Percentiles rank a stretch among this genome's conserved stretches.
phyloP scores from a whole-genome alignment of 1,139 yeast species.

The Candida neerlandica region DNA sequence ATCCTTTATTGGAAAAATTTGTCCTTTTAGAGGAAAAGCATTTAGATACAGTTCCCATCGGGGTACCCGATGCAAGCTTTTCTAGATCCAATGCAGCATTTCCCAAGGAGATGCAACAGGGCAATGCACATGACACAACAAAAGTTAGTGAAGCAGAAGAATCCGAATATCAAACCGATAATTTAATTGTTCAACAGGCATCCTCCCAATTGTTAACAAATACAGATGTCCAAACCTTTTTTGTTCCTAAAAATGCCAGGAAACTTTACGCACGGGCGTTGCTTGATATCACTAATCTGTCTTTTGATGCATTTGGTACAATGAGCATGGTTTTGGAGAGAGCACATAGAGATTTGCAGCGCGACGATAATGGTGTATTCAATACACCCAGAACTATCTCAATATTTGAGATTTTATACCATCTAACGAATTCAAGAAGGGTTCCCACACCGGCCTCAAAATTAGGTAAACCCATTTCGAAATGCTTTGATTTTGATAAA shows the following conservation, averaged over 20 bases:
- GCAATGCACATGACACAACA: conserved; percentile 3
- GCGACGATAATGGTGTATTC: conserved; percentile 41
- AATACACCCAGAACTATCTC: conserved; percentile 52
- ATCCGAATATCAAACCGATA: conserved; percentile 22
- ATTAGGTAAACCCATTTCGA: neutral
- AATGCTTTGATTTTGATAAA: conserved; percentile 13
- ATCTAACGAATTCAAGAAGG: conserved; percentile 10
- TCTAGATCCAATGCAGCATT: conserved; percentile 27
- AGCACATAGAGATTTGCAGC: conserved; percentile 57
- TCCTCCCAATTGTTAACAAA: conserved; percentile 40
- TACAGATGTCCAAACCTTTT: conserved; percentile 39
- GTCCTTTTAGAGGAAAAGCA: conserved; percentile 37
- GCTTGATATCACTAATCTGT: conserved; percentile 30
- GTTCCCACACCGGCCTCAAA: neutral
- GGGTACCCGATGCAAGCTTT: conserved; percentile 37
- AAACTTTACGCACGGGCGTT: conserved; percentile 31
- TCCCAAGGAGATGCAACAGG: conserved; percentile 23
- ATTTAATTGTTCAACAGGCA: conserved; percentile 41
- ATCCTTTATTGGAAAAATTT: conserved; percentile 24
- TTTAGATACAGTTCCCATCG: conserved; percentile 41
- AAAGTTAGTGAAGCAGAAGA: conserved; percentile 10
- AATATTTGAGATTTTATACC: conserved; percentile 46
- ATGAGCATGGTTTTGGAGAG: conserved; percentile 48
- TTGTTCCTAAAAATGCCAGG: conserved; percentile 41
- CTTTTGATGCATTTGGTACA: conserved; percentile 36